Evolutionary conservation across 768 basidiomycete species (phyloP).

Genomic region (Pleurotus tuoliensis): DNA sequence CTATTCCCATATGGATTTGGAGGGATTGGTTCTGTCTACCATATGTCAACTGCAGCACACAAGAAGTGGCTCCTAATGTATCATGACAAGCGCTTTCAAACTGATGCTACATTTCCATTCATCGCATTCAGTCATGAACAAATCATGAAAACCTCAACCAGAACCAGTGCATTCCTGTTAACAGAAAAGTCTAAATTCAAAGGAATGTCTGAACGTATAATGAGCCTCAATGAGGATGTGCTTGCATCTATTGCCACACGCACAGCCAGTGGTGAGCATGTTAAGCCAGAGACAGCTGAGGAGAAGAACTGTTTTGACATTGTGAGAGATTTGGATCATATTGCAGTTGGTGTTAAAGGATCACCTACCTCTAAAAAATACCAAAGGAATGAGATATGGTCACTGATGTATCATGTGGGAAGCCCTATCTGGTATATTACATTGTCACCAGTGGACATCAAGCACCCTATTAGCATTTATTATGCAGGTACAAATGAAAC

Average conservation of each 20-base stretch:
- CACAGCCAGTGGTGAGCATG: conserved; percentile 19
- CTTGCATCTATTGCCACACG: conserved; percentile 15
- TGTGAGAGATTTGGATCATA: conserved; percentile 28
- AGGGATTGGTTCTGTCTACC: conserved; percentile 16
- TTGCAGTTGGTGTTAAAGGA: conserved; percentile 26
- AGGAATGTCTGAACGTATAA: conserved; percentile 17
- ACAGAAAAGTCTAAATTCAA: conserved; percentile 23
- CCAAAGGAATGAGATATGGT: not conserved
- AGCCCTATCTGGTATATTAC: no score
- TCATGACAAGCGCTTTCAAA: conserved; percentile 25
- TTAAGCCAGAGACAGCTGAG: conserved; percentile 21
- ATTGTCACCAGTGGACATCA: no score
- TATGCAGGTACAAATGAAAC: not conserved
- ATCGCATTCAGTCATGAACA: conserved; percentile 28
- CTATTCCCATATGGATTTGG: conserved; percentile 37
- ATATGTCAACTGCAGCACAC: conserved; percentile 17
- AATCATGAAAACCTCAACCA: conserved; percentile 15
- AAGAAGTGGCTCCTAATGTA: conserved; percentile 27
- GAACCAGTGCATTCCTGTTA: conserved; percentile 22
- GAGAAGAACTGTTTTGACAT: conserved; percentile 33
- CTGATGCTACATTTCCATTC: conserved; percentile 20
- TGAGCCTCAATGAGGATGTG: conserved; percentile 18
- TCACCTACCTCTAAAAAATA: conserved; percentile 13
- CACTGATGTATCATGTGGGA: no score
- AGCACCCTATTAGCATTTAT: not conserved